Evolutionary conservation across 2,329 filamentous ascomycete species (phyloP), one percentile per base, ranked within the genome.

Genomic region (Aspergillus sp.): DNA sequence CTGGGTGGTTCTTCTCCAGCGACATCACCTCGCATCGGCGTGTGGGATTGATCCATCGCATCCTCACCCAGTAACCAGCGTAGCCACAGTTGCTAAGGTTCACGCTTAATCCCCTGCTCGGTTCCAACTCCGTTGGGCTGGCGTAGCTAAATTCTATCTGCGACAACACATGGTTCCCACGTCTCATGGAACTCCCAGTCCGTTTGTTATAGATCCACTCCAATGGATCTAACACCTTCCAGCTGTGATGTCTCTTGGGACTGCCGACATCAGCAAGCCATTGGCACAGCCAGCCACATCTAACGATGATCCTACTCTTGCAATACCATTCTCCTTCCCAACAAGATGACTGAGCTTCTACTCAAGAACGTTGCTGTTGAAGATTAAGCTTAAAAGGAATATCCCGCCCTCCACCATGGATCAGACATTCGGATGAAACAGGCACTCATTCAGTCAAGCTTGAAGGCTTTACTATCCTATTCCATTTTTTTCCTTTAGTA

Each of bases 271-370:
- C 56, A 57, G 57, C 60, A 49, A 32, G 65, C 63, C 48, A 71
- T 71, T 69, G 68, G 68, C 62, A 62, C 66, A 71, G 66, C 62
- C 66, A 62, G 58, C 62, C 65, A 66, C 69, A 58, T 47, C 58
- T 54, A 47, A 61, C 53, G 62, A 69, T 71, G 63, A 69, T 70
- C 62, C 62, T 68, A 59, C 58, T 64, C 49, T 59, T 57, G 57
- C 45, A 55, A 50, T 30, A 20, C 48, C 60, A 42, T 52, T 38
- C 56, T 44, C 55, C 22, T 48, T 48, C 57, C 20, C 57, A 53
- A 48, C 56, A 44, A 44, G 48, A 56, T 56, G 48, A 42, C 34
- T 43, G 22, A 56, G 53, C 20, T 18, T 43, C 20, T 51, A 32
- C 47, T 51, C 53, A 42, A 30, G 42, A 52, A 12, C 48, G 58